A percentile compares a stretch with the other conserved stretches of the same genome.
Evolutionary conservation across 2,329 filamentous ascomycete species (phyloP).

Genomic region (Exophiala sp.): DNA sequence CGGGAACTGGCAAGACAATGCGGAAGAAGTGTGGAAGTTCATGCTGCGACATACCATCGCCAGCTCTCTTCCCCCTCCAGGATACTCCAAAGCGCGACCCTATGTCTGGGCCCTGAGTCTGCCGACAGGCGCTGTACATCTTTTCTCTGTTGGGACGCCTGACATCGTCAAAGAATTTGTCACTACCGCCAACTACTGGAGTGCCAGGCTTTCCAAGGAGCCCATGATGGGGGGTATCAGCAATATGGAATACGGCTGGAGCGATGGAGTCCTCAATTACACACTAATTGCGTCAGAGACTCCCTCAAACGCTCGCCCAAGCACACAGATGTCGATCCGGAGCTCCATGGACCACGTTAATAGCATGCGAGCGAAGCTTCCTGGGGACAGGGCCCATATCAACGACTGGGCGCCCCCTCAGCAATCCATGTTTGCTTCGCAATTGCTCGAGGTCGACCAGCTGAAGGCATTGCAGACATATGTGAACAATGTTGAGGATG

Average conservation of each 20-base stretch:
- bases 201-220: conserved; percentile 87
- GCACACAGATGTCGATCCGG: conserved; percentile 60
- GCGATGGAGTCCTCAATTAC: conserved; percentile 74
- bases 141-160: conserved; percentile 96
- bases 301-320: conserved; percentile 46
- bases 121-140: conserved; percentile 87
- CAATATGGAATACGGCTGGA: conserved; percentile 98
- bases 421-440: conserved; percentile 84
- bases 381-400: conserved; percentile 79
- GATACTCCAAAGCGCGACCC: conserved; percentile 84
- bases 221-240: conserved; percentile 88
- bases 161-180: conserved; percentile 96
- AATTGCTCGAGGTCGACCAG: conserved; percentile 75
- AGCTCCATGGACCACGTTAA: conserved; percentile 64
- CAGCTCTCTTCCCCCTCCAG: conserved; percentile 81
- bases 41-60: conserved; percentile 87
- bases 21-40: conserved; percentile 83
- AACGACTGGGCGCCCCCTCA: conserved; percentile 85
- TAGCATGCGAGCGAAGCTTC: conserved; percentile 63
- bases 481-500: conserved; percentile 78
- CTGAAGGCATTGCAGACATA: conserved; percentile 71
- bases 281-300: conserved; percentile 61
- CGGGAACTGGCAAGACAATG: conserved; percentile 97
- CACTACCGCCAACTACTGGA: conserved; percentile 95
- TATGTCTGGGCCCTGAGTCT: conserved; percentile 93